Evolutionary conservation across 2,329 filamentous ascomycete species (phyloP), one percentile per base, ranked within the genome.

Genomic region (Botrytis elliptica): DNA sequence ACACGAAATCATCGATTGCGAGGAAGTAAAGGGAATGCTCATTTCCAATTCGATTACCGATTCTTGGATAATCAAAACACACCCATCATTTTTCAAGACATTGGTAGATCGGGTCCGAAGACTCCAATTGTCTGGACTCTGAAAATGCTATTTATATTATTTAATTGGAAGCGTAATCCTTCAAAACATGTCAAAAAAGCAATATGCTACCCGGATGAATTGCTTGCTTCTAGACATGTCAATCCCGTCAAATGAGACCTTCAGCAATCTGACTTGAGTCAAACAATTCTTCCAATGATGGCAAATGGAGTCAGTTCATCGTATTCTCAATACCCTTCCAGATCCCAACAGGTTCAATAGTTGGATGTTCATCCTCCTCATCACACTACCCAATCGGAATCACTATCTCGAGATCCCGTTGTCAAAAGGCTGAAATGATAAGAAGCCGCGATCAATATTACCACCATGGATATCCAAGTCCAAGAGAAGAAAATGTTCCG

Each of bases 361-460:
- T 40, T 67, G 42, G 64, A 38, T 20, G 33, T 55, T 57, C 33
- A 42, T 40, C 29, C 25, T 38, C 46, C 36, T 40, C 36, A 29
- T 33, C 63, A 33, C 22, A 25, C 42, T 42, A 12, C 9, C 65
- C 65, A 68, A 68, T 68, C 46, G 65, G 65, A 55, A 68, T 57
- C 36, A 14, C 12, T 18, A 29, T 40, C 18, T 42, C 4, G 18
- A 68, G 36, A 55, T 57, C 36, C 65, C 65, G 46, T 57, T 36
- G 49, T 29, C 16, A n/a, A 68, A 67, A 68, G 49, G 36, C 46
- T 55, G 46, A 68, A 57, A 20, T 36, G 64, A 66, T 52, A 66
- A 38, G 22, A 36, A 44, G 9, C 36, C 60, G 38, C 38, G 29
- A 29, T 29, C 38, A 42, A 42, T 42, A 42, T 33, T 29, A 29